phyloP scores from a whole-genome alignment of 495 filamentous ascomycete genomes.

The Aspergillus haitiensis region DNA sequence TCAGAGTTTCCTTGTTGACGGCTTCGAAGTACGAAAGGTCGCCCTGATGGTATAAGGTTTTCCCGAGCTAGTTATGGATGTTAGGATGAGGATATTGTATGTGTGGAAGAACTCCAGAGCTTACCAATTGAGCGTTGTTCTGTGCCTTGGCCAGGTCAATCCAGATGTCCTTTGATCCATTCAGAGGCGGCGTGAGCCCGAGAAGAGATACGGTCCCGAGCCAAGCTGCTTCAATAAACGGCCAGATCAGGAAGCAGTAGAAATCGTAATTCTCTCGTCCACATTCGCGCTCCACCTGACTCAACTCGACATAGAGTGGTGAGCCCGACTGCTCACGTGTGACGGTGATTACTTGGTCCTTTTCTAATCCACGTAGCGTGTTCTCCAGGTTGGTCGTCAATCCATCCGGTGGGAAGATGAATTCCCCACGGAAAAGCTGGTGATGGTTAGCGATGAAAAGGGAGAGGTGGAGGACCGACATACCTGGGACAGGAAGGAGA shows the following conservation, averaged over 20 bases:
- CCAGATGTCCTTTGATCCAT: conserved; percentile 65
- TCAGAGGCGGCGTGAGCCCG: conserved; percentile 73
- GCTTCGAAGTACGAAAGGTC: conserved; percentile 96
- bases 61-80: conserved; percentile 66
- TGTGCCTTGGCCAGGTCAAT: conserved; percentile 75
- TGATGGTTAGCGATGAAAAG: conserved; percentile 22
- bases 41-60: conserved; percentile 96
- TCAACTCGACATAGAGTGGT: conserved; percentile 69
- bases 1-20: conserved; percentile 95
- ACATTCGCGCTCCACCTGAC: conserved; percentile 66
- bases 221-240: conserved; percentile 93
- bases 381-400: conserved; percentile 74
- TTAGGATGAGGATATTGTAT: neutral
- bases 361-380: conserved; percentile 73
- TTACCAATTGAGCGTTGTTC: conserved; percentile 77
- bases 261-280: conserved; percentile 96
- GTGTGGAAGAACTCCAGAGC: conserved; percentile 19
- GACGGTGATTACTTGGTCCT: conserved; percentile 75
- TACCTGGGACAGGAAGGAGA: conserved; percentile 79
- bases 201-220: conserved; percentile 83
- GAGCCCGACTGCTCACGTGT: conserved; percentile 55
- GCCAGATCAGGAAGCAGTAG: conserved; percentile 98
- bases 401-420: conserved; percentile 91
- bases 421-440: conserved; percentile 91
- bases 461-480: conserved; percentile 9